These are phyloP conservation scores for Chlorella sorokiniana DNA, from an alignment of 139 green algal species.

Conservation along the genomic window DNA sequence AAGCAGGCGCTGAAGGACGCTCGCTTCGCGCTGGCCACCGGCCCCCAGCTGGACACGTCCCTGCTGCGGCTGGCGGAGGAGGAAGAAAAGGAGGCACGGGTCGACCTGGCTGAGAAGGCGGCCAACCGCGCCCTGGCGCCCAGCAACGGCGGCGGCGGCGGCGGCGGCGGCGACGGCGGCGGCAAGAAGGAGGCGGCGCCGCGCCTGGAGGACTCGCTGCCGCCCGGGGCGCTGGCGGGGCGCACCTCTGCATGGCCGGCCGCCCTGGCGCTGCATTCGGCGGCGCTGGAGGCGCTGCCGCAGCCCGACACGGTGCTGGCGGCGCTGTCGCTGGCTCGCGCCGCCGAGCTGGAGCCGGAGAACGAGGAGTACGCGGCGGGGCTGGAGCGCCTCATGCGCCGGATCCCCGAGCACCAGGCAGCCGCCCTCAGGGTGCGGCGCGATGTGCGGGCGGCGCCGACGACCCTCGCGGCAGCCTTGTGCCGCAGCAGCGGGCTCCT, in stretches of 20 bases:
- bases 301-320: slow-evolving; percentile 42
- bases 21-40: slow-evolving; percentile 28
- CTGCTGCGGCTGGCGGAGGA: background rate
- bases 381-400: slow-evolving; percentile 43
- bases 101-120: background rate
- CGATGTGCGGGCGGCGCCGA: background rate
- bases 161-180: background rate
- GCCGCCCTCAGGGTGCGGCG: slow-evolving; percentile 28
- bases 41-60: slow-evolving; percentile 11
- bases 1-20: slow-evolving; percentile 38
- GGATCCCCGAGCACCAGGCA: slow-evolving; percentile 43
- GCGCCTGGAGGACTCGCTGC: background rate
- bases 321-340: slow-evolving; percentile 4
- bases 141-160: background rate
- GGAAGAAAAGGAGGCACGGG: background rate
- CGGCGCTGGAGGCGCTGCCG: slow-evolving; percentile 31
- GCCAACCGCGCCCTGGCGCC: background rate
- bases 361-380: slow-evolving; percentile 5
- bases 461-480: too few relatives aligned
- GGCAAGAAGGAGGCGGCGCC: background rate
- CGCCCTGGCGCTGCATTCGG: slow-evolving; percentile 34
- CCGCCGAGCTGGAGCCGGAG: slow-evolving; percentile 18
- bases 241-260: slow-evolving; percentile 36
- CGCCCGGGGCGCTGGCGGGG: background rate
- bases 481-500: too few relatives aligned